Base-by-base conservation (phyloP, 139 green algal species). In the Yamagishiella unicocca region DNA sequence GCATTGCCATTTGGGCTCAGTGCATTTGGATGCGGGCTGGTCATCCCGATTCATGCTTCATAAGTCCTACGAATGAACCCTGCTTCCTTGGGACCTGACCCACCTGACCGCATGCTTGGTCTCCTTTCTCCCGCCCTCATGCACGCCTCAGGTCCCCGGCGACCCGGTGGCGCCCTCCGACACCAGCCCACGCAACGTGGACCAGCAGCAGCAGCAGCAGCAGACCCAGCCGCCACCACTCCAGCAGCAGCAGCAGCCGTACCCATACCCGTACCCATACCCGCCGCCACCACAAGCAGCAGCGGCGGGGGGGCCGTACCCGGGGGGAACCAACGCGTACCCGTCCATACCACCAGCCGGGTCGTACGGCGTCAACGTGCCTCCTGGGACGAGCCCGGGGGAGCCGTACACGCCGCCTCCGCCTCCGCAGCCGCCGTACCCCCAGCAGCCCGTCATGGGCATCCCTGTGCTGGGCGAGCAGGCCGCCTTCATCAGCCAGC, bases 401-500 rank as follows among this genome's bases (percentile, higher is more conserved):
- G 22, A 77, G 70, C 38, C 8, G 45, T 53, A 42, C 27, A 8
- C 46, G 73, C 29, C 1, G 35, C 75, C 33, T 21, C 53, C 58
- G 53, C 55, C 33, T 7, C 42, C 42, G 54, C 76, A 45, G 9
- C 54, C 25, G 53, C 54, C 37, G 54, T 37, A 71, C 35, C 76
- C 4, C 0, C 33, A 2, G 14, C 33, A 31, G 45, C 75, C 77
- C 12, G 79, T 43, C 1, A 8, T 35, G 33, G 80, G 80, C 22
- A 29, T 77, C 27, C 80, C 80, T 9, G 66, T 86, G 42, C 64
- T 86, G 19, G 80, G 80, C 31, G 38, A 77, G 1, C 37, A 64
- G 6, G 80, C 31, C n/a, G 31, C n/a, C 0, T 77, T 25, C 64
- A 37, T 86, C 22, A 19, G 50, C 21, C 17, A 29, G 1, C 80